These are phyloP conservation scores for Erodium texanum DNA, from an alignment of 441 rosid genomes.

Conservation along the genomic window DNA sequence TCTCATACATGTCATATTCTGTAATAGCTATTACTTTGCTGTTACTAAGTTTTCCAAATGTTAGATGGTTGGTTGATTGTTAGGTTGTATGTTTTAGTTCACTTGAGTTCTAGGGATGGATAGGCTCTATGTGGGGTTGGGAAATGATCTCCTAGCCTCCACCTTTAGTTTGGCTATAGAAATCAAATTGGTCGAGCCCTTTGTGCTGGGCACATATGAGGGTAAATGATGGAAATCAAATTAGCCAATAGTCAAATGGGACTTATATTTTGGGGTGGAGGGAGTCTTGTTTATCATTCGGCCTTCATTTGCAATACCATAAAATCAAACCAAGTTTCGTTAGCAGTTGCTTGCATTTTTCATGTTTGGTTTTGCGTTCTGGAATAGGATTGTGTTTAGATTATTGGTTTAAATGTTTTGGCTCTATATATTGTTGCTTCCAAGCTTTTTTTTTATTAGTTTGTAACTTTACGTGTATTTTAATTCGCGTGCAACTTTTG, in stretches of 20 bases:
- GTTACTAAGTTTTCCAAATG: neutral
- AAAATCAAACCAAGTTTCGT: neutral
- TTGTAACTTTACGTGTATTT: neutral
- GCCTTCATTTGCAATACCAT: neutral
- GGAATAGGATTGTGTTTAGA: neutral
- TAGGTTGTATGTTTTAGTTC: neutral
- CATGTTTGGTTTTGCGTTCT: neutral
- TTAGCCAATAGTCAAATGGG: neutral
- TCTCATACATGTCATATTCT: neutral
- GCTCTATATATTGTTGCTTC: neutral
- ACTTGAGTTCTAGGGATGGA: neutral
- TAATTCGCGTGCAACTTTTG: neutral
- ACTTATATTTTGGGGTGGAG: neutral
- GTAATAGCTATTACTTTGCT: neutral
- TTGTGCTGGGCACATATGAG: neutral
- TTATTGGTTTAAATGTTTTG: neutral
- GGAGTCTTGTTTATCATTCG: neutral
- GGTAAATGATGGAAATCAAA: neutral
- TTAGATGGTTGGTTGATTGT: neutral
- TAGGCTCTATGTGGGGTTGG: neutral
- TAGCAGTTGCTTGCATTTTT: neutral
- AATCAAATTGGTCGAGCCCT: neutral
- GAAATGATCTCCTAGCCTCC: neutral
- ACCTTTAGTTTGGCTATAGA: neutral
- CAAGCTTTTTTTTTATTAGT: slow-evolving; percentile 3